phyloP scores from a whole-genome alignment of 192 early-diverging fungal species.

The Ambispora gerdemannii region DNA sequence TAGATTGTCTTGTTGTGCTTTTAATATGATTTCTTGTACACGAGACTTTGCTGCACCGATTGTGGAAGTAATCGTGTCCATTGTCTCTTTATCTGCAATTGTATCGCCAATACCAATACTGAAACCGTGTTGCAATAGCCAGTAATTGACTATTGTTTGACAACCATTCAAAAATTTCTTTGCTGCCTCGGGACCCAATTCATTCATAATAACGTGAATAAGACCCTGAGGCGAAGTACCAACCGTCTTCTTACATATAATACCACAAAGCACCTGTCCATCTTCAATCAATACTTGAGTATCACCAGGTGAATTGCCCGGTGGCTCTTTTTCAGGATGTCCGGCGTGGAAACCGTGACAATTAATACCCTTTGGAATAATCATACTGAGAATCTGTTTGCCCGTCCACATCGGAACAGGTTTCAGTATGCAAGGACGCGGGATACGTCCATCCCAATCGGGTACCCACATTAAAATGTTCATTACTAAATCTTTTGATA shows the following conservation, averaged over 20 bases:
- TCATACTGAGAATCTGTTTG: slow-evolving; percentile 92
- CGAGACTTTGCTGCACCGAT: slow-evolving; percentile 73
- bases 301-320: slow-evolving; percentile 82
- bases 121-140: slow-evolving; percentile 91
- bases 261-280: slow-evolving; percentile 89
- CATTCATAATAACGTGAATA: slow-evolving; percentile 93
- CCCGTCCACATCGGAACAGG: slow-evolving; percentile 97
- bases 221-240: slow-evolving; percentile 82
- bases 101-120: slow-evolving; percentile 98
- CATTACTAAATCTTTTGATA: slow-evolving; percentile 89
- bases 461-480: slow-evolving; percentile 94
- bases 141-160: slow-evolving; percentile 93
- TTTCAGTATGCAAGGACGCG: slow-evolving; percentile 91
- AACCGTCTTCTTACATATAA: slow-evolving; percentile 93
- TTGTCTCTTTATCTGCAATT: slow-evolving; percentile 81
- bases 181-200: slow-evolving; percentile 83
- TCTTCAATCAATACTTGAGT: slow-evolving; percentile 88
- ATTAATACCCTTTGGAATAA: slow-evolving; percentile 94
- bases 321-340: slow-evolving; percentile 76
- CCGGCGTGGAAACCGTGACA: slow-evolving; percentile 71
- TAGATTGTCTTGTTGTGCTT: slow-evolving; percentile 80
- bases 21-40: slow-evolving; percentile 75
- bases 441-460: slow-evolving; percentile 92
- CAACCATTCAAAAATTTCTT: slow-evolving; percentile 90
- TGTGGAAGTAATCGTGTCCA: slow-evolving; percentile 71